phyloP scores from a whole-genome alignment of 345 rosid genomes.

The Gossypium thurberi region DNA sequence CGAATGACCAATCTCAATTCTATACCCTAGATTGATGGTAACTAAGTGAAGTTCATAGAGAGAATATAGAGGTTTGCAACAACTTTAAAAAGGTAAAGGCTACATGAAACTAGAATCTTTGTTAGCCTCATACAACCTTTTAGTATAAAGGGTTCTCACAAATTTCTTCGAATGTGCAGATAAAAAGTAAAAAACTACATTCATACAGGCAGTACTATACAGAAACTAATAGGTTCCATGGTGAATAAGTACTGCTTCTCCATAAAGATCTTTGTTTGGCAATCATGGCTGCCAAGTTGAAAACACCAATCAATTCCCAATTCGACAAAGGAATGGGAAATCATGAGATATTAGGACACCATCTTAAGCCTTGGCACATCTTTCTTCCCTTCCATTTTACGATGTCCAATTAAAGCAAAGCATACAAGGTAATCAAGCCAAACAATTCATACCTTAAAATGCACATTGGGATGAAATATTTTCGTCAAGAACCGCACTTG shows the following conservation, averaged over 20 bases:
- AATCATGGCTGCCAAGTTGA: neutral
- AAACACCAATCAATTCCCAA: neutral
- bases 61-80: neutral
- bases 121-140: neutral
- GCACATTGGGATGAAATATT: constrained; percentile 98
- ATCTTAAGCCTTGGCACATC: neutral
- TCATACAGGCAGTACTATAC: neutral
- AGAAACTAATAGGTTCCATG: neutral
- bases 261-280: neutral
- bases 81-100: neutral
- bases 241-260: constrained; percentile 3
- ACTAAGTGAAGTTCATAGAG: neutral
- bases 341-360: neutral
- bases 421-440: neutral
- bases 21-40: neutral
- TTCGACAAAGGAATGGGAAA: neutral
- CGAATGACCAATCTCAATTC: neutral
- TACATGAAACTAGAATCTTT: neutral
- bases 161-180: neutral
- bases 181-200: neutral
- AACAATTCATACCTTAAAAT: constrained; percentile 66
- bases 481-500: constrained; percentile 97
- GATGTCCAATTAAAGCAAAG: neutral
- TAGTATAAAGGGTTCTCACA: neutral
- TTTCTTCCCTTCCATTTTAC: constrained; percentile 5